Evolutionary conservation across 495 filamentous ascomycete genomes (phyloP).

Genomic region (Cudoniella acicularis): DNA sequence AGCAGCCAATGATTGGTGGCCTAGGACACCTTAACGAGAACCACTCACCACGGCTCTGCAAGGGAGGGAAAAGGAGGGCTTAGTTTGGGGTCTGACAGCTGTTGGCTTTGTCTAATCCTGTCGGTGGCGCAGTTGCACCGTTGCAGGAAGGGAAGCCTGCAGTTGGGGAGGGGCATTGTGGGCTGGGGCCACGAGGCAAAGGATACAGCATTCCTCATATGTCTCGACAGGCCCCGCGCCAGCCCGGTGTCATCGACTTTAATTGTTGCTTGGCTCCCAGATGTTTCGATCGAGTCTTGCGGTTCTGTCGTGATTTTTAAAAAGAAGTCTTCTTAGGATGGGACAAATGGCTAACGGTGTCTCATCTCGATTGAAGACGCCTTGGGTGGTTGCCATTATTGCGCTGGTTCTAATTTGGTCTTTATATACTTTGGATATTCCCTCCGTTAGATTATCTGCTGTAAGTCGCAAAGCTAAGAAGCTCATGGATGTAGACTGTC

Average conservation of each 20-base stretch:
- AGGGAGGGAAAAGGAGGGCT: no score
- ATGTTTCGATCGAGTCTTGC: not conserved
- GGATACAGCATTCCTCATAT: not conserved
- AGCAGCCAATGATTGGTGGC: no score
- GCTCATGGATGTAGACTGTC: no score
- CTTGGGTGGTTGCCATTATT: not conserved
- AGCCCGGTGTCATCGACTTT: no score
- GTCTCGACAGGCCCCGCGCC: not conserved
- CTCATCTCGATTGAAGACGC: not conserved
- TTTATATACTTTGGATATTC: not conserved
- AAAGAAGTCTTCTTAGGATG: not conserved
- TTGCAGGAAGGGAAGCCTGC: not conserved
- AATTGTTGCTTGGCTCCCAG: not conserved
- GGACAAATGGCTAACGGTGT: not conserved
- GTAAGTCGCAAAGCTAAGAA: no score
- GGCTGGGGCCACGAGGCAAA: not conserved
- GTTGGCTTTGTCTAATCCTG: not conserved
- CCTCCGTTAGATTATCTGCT: not conserved
- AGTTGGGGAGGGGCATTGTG: not conserved
- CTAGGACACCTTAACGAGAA: no score
- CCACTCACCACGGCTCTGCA: no score
- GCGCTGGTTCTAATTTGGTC: not conserved
- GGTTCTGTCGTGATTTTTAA: not conserved
- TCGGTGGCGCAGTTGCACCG: not conserved
- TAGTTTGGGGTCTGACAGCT: no score